Percentiles rank a stretch among this genome's conserved stretches.
Conservation (phyloP, 2,329 filamentous ascomycete genomes). For the Exserohilum turcica region DNA sequence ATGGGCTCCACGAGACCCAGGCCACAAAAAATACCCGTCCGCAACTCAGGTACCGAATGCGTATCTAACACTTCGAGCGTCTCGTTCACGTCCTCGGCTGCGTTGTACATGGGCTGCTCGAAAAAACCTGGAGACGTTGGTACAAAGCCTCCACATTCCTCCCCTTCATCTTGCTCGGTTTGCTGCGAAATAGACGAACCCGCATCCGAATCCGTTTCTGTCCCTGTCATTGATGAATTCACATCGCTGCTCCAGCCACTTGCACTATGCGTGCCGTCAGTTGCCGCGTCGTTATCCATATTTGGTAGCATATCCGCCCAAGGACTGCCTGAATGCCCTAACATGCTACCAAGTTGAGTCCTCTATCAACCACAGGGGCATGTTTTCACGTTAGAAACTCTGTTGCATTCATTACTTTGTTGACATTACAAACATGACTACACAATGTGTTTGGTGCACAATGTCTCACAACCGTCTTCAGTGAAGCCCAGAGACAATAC, state of each 20-base stretch:
- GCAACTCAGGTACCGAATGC: background rate
- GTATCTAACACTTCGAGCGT: background rate
- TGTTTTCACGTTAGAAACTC: too few relatives aligned
- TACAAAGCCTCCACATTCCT: slow-evolving; percentile 17
- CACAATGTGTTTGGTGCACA: too few relatives aligned
- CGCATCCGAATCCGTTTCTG: background rate
- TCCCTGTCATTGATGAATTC: background rate
- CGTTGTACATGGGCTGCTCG: slow-evolving; percentile 6
- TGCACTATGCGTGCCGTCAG: background rate
- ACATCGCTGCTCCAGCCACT: background rate
- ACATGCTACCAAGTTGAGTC: too few relatives aligned
- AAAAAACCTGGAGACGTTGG: slow-evolving; percentile 1
- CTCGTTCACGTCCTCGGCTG: background rate
- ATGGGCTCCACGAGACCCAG: slow-evolving; percentile 8
- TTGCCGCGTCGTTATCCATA: background rate
- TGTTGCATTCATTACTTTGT: background rate
- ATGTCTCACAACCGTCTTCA: too few relatives aligned
- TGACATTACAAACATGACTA: too few relatives aligned
- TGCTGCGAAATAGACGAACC: background rate
- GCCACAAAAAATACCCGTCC: slow-evolving; percentile 7
- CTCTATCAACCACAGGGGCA: too few relatives aligned
- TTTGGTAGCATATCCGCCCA: background rate
- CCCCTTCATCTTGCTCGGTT: slow-evolving; percentile 5
- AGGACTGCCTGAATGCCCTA: background rate
- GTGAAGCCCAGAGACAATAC: too few relatives aligned